Percentiles rank a stretch among this genome's conserved stretches.
Evolutionary conservation across 192 early-diverging fungal genomes (phyloP).

Genomic region (Backusella liffmaniae): DNA sequence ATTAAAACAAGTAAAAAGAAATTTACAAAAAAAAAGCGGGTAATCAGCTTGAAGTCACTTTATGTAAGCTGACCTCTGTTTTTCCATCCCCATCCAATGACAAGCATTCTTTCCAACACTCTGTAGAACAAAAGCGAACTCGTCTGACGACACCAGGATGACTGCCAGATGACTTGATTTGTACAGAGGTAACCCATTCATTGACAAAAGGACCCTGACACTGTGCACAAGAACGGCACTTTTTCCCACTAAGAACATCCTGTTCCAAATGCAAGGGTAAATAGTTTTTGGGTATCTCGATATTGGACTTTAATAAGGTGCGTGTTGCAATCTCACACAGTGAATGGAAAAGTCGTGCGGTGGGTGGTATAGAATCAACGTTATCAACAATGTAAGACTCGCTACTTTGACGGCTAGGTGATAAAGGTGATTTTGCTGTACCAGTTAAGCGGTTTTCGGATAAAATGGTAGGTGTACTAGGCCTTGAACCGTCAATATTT

Average conservation of each 20-base stretch:
- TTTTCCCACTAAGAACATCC: neutral
- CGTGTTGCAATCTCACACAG: slow-evolving; percentile 45
- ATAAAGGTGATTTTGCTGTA: neutral
- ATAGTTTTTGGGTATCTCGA: slow-evolving; percentile 37
- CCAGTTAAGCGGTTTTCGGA: neutral
- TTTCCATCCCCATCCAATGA: neutral
- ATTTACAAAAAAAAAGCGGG: neutral
- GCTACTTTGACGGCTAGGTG: neutral
- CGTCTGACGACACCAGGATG: slow-evolving; percentile 51
- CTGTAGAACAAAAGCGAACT: slow-evolving; percentile 46
- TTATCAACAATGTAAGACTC: neutral
- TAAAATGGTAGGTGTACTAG: neutral
- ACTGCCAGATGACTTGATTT: slow-evolving; percentile 47
- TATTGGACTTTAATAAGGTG: slow-evolving; percentile 28
- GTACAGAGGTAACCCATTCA: slow-evolving; percentile 52
- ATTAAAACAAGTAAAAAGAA: neutral
- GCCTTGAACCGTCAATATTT: slow-evolving; percentile 24
- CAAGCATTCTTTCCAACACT: slow-evolving; percentile 34
- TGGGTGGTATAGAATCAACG: neutral
- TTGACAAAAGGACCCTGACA: slow-evolving; percentile 43
- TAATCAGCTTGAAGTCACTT: neutral
- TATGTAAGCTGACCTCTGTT: slow-evolving; percentile 2
- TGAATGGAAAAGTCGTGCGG: slow-evolving; percentile 29
- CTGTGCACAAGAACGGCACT: slow-evolving; percentile 17
- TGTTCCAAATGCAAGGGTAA: slow-evolving; percentile 30